A percentile compares a stretch with the other conserved stretches of the same genome.
phyloP scores from a whole-genome alignment of 2,329 filamentous ascomycete species.

The Tolypocladium sp. region DNA sequence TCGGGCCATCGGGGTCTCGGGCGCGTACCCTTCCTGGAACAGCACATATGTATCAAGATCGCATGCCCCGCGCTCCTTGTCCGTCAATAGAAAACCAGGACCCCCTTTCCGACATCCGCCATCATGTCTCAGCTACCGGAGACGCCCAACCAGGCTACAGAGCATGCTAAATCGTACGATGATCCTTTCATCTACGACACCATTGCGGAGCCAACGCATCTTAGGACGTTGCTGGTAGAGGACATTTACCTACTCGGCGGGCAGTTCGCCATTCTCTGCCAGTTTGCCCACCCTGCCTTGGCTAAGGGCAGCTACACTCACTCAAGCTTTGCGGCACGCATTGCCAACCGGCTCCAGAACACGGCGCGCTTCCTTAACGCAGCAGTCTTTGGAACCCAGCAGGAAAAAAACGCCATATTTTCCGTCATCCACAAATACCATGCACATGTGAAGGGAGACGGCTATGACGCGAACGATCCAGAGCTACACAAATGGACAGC shows the following conservation, averaged over 20 bases:
- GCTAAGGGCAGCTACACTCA: slow-evolving; percentile 25
- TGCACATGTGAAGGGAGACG: slow-evolving; percentile 18
- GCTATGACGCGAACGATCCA: slow-evolving; percentile 25
- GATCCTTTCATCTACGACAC: slow-evolving; percentile 11
- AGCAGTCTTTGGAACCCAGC: slow-evolving; percentile 22
- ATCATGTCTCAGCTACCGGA: neutral
- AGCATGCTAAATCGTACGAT: neutral
- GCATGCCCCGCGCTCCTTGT: neutral
- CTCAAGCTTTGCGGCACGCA: slow-evolving; percentile 27
- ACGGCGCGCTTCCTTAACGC: slow-evolving; percentile 30
- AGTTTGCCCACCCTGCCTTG: slow-evolving; percentile 28
- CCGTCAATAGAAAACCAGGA: neutral
- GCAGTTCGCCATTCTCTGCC: slow-evolving; percentile 24
- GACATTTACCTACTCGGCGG: slow-evolving; percentile 12
- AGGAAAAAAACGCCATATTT: slow-evolving; percentile 23
- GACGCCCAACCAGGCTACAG: neutral
- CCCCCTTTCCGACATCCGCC: neutral
- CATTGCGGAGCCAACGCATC: slow-evolving; percentile 9
- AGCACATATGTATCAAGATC: neutral
- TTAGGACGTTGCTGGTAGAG: slow-evolving; percentile 7
- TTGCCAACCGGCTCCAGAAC: slow-evolving; percentile 23
- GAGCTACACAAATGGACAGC: slow-evolving; percentile 29
- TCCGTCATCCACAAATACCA: slow-evolving; percentile 26
- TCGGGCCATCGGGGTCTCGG: neutral
- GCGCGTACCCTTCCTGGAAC: neutral